Evolutionary conservation across 345 rosid species (phyloP).

Genomic region (Camelina hispida): DNA sequence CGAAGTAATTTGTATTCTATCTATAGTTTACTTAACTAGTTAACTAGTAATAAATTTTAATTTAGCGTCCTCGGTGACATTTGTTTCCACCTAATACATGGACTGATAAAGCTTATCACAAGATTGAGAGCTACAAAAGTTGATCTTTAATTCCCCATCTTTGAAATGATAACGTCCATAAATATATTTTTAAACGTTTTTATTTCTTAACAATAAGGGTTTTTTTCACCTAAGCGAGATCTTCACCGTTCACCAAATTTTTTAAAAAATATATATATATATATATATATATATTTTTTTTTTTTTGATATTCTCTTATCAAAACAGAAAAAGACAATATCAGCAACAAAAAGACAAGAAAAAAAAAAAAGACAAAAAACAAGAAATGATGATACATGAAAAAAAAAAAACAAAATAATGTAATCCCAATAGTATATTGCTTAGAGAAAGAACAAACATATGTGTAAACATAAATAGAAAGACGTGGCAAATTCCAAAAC

Average conservation of each 20-base stretch:
- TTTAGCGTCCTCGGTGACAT: conserved; percentile 11
- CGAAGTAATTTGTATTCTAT: background rate
- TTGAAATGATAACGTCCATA: background rate
- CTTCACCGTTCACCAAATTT: conserved; percentile 24
- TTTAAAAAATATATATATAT: too few relatives aligned
- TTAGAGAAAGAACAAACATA: conserved; percentile 4
- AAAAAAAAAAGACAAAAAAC: conserved; percentile 17
- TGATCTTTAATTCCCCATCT: background rate
- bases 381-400: conserved; percentile 14
- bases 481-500: conserved; percentile 48
- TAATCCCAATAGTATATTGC: conserved; percentile 21
- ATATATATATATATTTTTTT: background rate
- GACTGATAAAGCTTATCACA: background rate
- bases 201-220: conserved; percentile 9
- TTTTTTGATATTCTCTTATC: conserved; percentile 6
- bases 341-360: conserved; percentile 7
- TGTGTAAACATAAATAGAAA: conserved; percentile 10
- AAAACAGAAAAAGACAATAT: conserved; percentile 22
- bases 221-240: conserved; percentile 6
- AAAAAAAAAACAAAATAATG: conserved; percentile 21
- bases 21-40: background rate
- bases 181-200: background rate
- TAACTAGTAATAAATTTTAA: background rate
- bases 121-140: background rate
- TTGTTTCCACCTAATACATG: background rate